Base-by-base conservation (phyloP, 257 asterid species). In the Penstemon barbatus region DNA sequence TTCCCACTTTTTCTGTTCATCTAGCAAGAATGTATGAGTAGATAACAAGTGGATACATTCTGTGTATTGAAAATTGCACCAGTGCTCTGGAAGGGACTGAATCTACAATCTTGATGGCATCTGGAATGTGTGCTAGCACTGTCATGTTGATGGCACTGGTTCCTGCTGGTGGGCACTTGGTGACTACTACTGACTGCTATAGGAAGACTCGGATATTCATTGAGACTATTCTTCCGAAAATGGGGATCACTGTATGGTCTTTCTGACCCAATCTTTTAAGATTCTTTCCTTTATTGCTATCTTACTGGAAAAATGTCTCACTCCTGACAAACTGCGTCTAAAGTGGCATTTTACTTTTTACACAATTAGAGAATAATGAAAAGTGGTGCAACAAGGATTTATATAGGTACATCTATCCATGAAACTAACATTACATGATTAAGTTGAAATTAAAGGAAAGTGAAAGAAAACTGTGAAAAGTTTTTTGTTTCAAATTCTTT, bases 81-180 rank as follows among this genome's bases (percentile, higher is more conserved):
- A 92, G 96, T 82, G 98, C 98, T 19, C 89, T 92, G 79, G 98
- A 92, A 83, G 98, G 96, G 61, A 96, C 98, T 73, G 97, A 88
- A 57, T 73, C 96, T 68, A 91, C 97, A 71, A 71, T 91, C 68
- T 43, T 91, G 68, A 37, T 85, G 90, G 92, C 97, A 57, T 91
- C 97, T 79, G 97, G 97, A 75, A 91, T 91, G 96, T 89, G 95
- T 72, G 89, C 88, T 65, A 89, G 95, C 84, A 87, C 96, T 41
- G 88, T 83, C 74, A 19, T 92, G 92, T 67, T 92, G 85, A 56
- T 88, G 91, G 92, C 98, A 33, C 83, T 92, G 75, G 81, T 92
- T 52, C 96, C 98, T 83, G 94, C 94, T 71, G 96, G 98, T 52
- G 98, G 98, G 59, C 98, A 89, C 70, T 70, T 92, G 63, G 96